Conservation (phyloP, 2,329 filamentous ascomycete species). For the Paramyrothecium sp. region DNA sequence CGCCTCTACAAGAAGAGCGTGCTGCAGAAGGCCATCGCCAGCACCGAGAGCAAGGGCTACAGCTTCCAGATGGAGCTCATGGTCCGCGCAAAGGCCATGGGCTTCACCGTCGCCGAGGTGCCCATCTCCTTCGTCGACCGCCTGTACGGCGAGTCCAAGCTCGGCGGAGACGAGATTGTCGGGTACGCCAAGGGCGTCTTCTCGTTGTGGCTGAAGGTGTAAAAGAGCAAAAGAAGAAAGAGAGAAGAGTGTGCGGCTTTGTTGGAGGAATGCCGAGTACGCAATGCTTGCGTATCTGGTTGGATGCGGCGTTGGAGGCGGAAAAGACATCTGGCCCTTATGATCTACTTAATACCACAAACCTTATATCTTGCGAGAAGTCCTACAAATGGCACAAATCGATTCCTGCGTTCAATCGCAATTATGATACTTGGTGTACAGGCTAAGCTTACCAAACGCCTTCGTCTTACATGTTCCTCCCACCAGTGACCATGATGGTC, state of each 20-base stretch:
- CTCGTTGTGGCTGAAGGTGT: constrained; percentile 76
- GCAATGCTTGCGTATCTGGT: constrained; percentile 18
- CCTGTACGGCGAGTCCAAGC: constrained; percentile 91
- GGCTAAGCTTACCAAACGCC: background rate
- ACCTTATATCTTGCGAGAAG: background rate
- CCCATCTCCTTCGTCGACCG: constrained; percentile 96
- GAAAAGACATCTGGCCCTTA: background rate
- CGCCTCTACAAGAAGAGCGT: constrained; percentile 90
- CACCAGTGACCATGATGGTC: constrained; percentile 83
- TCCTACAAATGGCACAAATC: background rate
- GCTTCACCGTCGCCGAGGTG: constrained; percentile 89
- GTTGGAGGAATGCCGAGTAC: constrained; percentile 2
- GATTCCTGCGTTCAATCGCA: background rate
- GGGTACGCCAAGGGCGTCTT: constrained; percentile 90
- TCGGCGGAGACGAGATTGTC: constrained; percentile 92
- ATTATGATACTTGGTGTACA: background rate
- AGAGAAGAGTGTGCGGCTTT: constrained; percentile 9
- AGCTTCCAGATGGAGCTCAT: constrained; percentile 99
- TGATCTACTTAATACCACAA: background rate
- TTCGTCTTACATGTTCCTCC: constrained; percentile 54
- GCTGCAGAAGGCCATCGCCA: constrained; percentile 84
- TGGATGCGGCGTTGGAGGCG: constrained; percentile 22
- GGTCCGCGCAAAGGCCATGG: constrained; percentile 95
- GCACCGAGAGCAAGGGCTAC: constrained; percentile 94
- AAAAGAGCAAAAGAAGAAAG: constrained; percentile 10